Evolutionary conservation across 805 yeast genomes (phyloP).

Genomic region (Candida nemodendra): DNA sequence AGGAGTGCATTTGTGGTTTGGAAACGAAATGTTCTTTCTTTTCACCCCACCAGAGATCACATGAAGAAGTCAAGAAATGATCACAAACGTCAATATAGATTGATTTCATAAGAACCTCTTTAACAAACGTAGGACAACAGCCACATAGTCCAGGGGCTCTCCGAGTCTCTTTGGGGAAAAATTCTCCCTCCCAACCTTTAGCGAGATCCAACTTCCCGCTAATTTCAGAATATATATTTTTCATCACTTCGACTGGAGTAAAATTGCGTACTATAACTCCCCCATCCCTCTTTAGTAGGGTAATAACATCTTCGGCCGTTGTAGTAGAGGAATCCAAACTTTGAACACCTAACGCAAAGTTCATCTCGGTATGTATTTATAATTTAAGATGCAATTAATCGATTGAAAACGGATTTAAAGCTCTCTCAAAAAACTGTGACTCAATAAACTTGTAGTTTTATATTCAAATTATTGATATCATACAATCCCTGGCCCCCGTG

Average conservation of each 20-base stretch:
- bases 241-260: background rate
- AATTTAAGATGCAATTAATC: no score
- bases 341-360: background rate
- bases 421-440: no score
- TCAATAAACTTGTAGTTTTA: no score
- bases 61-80: conserved; percentile 5
- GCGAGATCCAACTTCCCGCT: background rate
- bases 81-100: conserved; percentile 8
- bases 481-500: no score
- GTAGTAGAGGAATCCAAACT: background rate
- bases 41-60: conserved; percentile 6
- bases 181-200: conserved; percentile 5
- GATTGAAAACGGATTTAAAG: no score
- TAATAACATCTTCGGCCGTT: background rate
- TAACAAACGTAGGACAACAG: conserved; percentile 2
- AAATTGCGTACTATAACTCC: background rate
- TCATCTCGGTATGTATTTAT: background rate
- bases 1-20: conserved; percentile 22
- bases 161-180: conserved; percentile 8
- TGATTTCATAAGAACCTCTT: conserved; percentile 2
- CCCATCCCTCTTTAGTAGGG: background rate
- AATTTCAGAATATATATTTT: background rate
- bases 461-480: no score
- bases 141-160: conserved; percentile 9
- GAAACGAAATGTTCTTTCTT: conserved; percentile 15